These are phyloP conservation scores for Salisapilia sapeloensis DNA, from an alignment of 352 stramenopile species.

Conservation along the genomic window DNA sequence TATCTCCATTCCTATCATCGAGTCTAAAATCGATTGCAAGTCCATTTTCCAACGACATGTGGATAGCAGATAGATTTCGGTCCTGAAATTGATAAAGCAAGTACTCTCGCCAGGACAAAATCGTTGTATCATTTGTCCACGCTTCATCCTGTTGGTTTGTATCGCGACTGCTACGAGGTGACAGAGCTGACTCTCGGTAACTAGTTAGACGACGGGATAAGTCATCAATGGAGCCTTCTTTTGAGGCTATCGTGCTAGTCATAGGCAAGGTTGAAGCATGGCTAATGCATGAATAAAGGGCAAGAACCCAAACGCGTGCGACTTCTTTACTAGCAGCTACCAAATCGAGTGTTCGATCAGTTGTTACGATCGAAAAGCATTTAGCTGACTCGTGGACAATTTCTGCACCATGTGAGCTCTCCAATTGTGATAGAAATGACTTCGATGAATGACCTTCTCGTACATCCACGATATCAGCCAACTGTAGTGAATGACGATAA, in stretches of 20 bases:
- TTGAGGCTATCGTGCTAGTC: too few relatives aligned
- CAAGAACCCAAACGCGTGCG: conserved; percentile 33
- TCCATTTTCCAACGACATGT: conserved; percentile 34
- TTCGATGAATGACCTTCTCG: conserved; percentile 33
- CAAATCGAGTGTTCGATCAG: conserved; percentile 44
- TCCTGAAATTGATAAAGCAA: too few relatives aligned
- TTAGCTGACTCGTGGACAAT: conserved; percentile 23
- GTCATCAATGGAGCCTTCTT: too few relatives aligned
- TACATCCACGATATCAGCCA: conserved; percentile 33
- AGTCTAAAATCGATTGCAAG: conserved; percentile 58
- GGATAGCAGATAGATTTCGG: background rate
- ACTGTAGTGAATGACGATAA: conserved; percentile 11
- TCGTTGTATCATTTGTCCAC: too few relatives aligned
- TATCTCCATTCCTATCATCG: conserved; percentile 54
- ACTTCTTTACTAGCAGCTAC: conserved; percentile 70
- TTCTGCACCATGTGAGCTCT: conserved; percentile 15
- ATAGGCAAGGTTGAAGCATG: too few relatives aligned
- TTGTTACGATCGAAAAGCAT: conserved; percentile 59
- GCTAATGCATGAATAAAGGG: too few relatives aligned
- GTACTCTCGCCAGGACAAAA: too few relatives aligned
- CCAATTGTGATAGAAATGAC: conserved; percentile 31
- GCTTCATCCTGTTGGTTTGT: too few relatives aligned
- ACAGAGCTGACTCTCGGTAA: too few relatives aligned
- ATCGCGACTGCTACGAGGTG: too few relatives aligned
- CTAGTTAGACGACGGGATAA: too few relatives aligned